Evolutionary conservation across 2,329 filamentous ascomycete species (phyloP).

Genomic region (Verticillium dahliae): DNA sequence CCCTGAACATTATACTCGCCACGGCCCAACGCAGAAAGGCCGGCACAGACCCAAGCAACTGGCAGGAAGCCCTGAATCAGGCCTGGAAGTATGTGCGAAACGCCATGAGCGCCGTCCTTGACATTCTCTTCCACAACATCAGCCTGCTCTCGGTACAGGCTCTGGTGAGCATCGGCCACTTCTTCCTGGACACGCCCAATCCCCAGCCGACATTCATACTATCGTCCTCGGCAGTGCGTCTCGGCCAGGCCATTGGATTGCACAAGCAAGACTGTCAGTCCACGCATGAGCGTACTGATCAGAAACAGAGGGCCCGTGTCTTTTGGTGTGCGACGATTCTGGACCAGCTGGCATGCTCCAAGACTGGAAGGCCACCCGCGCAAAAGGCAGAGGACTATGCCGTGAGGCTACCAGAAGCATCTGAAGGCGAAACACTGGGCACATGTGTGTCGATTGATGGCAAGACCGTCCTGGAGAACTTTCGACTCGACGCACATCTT

Average conservation of each 20-base stretch:
- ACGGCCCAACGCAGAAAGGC: not conserved
- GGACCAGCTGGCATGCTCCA: not conserved
- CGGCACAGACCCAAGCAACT: not conserved
- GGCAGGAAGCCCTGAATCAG: not conserved
- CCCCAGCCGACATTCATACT: slow-evolving; percentile 3
- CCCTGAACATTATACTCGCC: not conserved
- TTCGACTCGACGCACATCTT: not conserved
- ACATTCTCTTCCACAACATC: not conserved
- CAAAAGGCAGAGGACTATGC: not conserved
- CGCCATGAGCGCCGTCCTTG: not conserved
- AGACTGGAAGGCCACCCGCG: slow-evolving; percentile 1
- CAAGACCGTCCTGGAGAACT: not conserved
- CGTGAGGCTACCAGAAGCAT: not conserved
- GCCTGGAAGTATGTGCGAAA: not conserved
- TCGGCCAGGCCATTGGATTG: not conserved
- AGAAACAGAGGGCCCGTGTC: not conserved
- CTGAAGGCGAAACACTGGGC: not conserved
- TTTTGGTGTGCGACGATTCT: not conserved
- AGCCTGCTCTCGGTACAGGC: slow-evolving; percentile 1
- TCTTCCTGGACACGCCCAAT: slow-evolving; percentile 1
- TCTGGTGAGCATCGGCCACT: not conserved
- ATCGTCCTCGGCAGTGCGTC: not conserved
- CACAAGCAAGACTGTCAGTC: slow-evolving; percentile 1
- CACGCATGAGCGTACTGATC: not conserved
- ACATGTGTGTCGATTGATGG: not conserved